Evolutionary conservation across 306 rosid genomes (phyloP).

Genomic region (Corylus avellana): DNA sequence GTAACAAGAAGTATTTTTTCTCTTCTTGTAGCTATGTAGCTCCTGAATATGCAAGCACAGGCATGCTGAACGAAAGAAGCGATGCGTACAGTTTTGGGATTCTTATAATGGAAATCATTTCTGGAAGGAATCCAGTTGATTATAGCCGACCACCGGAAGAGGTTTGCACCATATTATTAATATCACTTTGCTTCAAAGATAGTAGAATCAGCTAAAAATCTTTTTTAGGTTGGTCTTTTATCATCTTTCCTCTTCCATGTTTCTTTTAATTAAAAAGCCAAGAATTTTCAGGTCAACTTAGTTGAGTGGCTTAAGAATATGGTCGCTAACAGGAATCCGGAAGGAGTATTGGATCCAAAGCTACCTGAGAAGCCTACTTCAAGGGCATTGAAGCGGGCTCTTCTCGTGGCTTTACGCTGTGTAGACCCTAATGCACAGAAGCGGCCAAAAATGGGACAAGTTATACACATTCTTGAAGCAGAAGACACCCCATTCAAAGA

Average conservation of each 20-base stretch:
- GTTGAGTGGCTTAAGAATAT: constrained; percentile 92
- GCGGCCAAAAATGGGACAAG: constrained; percentile 87
- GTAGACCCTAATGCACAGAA: constrained; percentile 80
- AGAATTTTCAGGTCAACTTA: constrained; percentile 69
- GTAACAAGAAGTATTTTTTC: background rate
- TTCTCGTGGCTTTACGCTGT: constrained; percentile 86
- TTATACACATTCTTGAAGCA: constrained; percentile 94
- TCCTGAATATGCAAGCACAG: constrained; percentile 92
- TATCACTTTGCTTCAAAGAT: constrained; percentile 9
- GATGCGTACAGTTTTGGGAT: constrained; percentile 87
- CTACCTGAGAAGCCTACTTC: constrained; percentile 73
- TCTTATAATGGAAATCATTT: constrained; percentile 84
- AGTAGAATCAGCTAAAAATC: background rate
- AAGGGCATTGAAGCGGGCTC: constrained; percentile 77
- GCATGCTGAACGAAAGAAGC: constrained; percentile 88
- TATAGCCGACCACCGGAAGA: constrained; percentile 73
- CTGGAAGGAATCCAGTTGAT: constrained; percentile 94
- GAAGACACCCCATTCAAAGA: constrained; percentile 72
- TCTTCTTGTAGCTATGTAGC: constrained; percentile 75
- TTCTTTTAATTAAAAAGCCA: constrained; percentile 5
- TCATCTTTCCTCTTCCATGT: constrained; percentile 14
- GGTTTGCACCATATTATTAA: constrained; percentile 43
- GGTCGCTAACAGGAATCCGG: constrained; percentile 75
- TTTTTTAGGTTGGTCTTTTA: background rate
- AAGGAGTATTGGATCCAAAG: constrained; percentile 82